These are phyloP conservation scores for Cystofilobasidium capitatum DNA, from an alignment of 768 basidiomycete genomes.

Conservation along the genomic window DNA sequence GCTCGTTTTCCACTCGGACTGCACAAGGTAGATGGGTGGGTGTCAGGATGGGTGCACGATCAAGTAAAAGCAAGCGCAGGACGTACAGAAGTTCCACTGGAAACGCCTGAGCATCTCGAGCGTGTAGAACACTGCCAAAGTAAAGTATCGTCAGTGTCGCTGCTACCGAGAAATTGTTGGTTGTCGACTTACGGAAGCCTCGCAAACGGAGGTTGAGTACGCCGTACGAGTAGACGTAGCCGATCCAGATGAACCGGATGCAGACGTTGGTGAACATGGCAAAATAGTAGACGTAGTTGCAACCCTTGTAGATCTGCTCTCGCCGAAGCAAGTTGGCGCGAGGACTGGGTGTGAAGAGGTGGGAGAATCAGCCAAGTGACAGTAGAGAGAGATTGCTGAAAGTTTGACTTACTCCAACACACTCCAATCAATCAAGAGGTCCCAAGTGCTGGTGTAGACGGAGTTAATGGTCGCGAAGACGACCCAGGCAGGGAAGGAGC, in stretches of 20 bases:
- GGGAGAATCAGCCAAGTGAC: not conserved
- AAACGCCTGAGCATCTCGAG: slow-evolving; percentile 24
- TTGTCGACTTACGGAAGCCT: not conserved
- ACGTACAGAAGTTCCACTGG: slow-evolving; percentile 26
- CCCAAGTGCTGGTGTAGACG: slow-evolving; percentile 60
- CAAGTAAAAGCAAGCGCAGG: not conserved
- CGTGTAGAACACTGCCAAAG: slow-evolving; percentile 9
- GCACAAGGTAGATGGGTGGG: not conserved
- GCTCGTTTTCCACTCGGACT: slow-evolving; percentile 26
- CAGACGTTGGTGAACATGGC: slow-evolving; percentile 56
- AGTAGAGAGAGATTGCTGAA: not conserved
- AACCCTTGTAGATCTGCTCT: not conserved
- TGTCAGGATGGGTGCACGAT: not conserved
- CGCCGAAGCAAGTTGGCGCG: not conserved
- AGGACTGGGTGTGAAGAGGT: not conserved
- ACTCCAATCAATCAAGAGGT: slow-evolving; percentile 89
- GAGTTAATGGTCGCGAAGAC: slow-evolving; percentile 56
- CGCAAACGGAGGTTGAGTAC: slow-evolving; percentile 12
- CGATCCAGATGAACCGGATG: slow-evolving; percentile 71
- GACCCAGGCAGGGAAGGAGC: slow-evolving; percentile 57
- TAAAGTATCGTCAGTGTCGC: not conserved
- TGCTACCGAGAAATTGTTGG: not conserved
- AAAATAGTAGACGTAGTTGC: slow-evolving; percentile 38
- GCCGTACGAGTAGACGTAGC: slow-evolving; percentile 34
- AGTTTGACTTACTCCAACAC: slow-evolving; percentile 45